A percentile compares a stretch with the other conserved stretches of the same genome.
phyloP scores from a whole-genome alignment of 306 rosid species.

The Comarum palustre region DNA sequence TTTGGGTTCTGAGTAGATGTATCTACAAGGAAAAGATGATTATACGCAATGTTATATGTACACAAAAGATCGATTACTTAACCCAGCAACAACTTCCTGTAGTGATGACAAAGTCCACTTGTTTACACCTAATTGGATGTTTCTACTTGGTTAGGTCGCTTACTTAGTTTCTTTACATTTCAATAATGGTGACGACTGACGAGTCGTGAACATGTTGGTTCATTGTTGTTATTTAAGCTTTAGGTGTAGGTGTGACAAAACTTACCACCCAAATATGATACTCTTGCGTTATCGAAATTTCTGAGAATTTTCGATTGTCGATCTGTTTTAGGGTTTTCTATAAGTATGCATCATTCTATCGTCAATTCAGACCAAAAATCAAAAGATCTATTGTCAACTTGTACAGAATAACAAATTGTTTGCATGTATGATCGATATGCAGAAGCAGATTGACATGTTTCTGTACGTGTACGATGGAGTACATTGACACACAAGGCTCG shows the following conservation, averaged over 20 bases:
- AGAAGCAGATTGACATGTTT: not conserved
- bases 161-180: not conserved
- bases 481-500: not conserved
- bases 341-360: not conserved
- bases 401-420: not conserved
- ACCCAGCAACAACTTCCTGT: constrained; percentile 49
- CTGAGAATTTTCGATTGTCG: not conserved
- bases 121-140: constrained; percentile 16
- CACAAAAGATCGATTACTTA: constrained; percentile 50
- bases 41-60: constrained; percentile 40
- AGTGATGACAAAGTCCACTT: constrained; percentile 13
- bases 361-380: not conserved
- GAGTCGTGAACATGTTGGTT: not conserved
- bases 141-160: constrained; percentile 6
- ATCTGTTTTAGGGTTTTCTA: not conserved
- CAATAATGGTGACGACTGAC: not conserved
- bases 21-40: constrained; percentile 42
- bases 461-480: not conserved
- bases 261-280: not conserved
- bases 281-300: not conserved
- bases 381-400: not conserved
- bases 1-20: constrained; percentile 42
- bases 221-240: not conserved
- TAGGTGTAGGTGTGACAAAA: not conserved
- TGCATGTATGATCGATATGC: not conserved